phyloP scores from a whole-genome alignment of 805 yeast genomes.

The Candida tammaniensis region DNA sequence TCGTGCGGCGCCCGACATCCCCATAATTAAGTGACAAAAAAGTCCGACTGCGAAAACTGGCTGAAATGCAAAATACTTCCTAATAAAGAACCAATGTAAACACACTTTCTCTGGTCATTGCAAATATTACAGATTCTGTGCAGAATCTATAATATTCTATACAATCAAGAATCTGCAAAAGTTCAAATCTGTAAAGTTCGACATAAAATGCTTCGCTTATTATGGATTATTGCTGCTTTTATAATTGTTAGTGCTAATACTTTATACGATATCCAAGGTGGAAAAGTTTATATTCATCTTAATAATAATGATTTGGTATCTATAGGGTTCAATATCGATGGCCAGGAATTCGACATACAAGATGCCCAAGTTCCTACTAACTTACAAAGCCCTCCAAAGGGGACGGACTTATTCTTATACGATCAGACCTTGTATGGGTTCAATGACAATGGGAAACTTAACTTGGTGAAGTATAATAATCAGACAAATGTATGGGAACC shows the following conservation, averaged over 20 bases:
- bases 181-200: no score
- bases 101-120: no score
- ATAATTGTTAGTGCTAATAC: slow-evolving; percentile 16
- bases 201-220: no score
- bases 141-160: no score
- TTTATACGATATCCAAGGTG: slow-evolving; percentile 31
- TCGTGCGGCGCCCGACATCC: no score
- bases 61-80: no score
- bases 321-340: slow-evolving; percentile 34
- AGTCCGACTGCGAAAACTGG: no score
- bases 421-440: slow-evolving; percentile 27
- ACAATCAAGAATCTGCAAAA: no score
- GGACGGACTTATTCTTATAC: slow-evolving; percentile 29
- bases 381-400: slow-evolving; percentile 23
- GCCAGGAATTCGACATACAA: slow-evolving; percentile 16
- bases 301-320: slow-evolving; percentile 34
- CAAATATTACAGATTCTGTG: no score
- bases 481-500: slow-evolving; percentile 6
- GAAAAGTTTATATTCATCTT: slow-evolving; percentile 33
- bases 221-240: no score
- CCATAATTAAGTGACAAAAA: no score
- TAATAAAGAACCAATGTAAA: no score
- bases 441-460: slow-evolving; percentile 7
- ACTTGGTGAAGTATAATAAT: slow-evolving; percentile 7
- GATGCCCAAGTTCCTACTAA: slow-evolving; percentile 20